phyloP scores from a whole-genome alignment of 257 asterid genomes.

The Knoxia roxburghii region DNA sequence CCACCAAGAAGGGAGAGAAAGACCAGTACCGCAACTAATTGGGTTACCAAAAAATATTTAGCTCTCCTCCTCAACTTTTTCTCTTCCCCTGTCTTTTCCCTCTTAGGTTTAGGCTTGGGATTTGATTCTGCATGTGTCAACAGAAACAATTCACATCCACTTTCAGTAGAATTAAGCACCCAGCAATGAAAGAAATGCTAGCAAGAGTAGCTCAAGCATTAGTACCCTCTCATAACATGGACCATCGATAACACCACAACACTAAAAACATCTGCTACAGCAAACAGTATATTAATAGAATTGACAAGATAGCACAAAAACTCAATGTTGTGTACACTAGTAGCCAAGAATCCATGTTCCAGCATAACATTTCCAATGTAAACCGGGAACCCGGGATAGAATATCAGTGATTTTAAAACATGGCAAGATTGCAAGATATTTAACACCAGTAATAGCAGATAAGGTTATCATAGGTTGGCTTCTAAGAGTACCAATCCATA shows the following conservation, averaged over 20 bases:
- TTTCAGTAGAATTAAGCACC: too few relatives aligned
- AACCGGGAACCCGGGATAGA: not conserved
- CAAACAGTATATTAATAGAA: too few relatives aligned
- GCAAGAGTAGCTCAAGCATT: too few relatives aligned
- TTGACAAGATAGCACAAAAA: too few relatives aligned
- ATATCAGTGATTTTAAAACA: not conserved
- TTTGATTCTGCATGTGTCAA: constrained; percentile 83
- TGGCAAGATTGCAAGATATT: not conserved
- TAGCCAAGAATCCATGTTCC: not conserved
- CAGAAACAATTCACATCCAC: too few relatives aligned
- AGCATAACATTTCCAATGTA: not conserved
- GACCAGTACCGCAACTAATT: constrained; percentile 64
- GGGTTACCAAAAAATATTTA: constrained; percentile 80
- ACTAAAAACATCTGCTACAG: too few relatives aligned
- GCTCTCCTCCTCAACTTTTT: constrained; percentile 77
- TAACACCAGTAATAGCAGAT: not conserved
- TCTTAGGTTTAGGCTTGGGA: constrained; percentile 66
- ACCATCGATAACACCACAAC: too few relatives aligned
- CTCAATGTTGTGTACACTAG: too few relatives aligned
- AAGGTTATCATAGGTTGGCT: not conserved
- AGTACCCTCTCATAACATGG: too few relatives aligned
- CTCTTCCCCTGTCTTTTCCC: constrained; percentile 90
- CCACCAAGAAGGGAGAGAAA: constrained; percentile 75
- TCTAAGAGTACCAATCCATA: not conserved
- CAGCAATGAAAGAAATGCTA: too few relatives aligned